These are phyloP conservation scores for Ustilago bromivora DNA, from an alignment of 1,284 basidiomycete genomes.

Conservation along the genomic window DNA sequence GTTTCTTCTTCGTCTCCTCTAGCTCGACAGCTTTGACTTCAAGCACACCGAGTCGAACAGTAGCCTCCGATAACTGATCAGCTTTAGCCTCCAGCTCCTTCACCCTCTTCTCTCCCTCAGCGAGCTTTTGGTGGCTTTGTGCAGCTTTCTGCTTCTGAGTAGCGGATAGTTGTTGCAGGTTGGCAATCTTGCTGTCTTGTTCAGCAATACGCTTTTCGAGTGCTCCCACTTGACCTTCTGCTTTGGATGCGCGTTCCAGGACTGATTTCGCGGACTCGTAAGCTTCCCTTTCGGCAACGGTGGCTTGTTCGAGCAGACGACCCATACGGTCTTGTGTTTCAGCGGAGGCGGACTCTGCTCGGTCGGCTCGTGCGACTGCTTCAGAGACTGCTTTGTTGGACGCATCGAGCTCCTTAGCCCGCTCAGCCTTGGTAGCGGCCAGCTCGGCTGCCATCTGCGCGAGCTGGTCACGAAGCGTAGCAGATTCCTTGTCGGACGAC, in stretches of 20 bases:
- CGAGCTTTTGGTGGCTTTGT: conserved; percentile 52
- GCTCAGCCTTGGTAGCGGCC: conserved; percentile 24
- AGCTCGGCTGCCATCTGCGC: conserved; percentile 46
- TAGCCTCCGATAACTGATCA: conserved; percentile 26
- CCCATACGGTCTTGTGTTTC: conserved; percentile 34
- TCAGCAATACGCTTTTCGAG: conserved; percentile 57
- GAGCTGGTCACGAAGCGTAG: conserved; percentile 41
- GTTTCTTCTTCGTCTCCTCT: conserved; percentile 2
- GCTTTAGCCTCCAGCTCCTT: conserved; percentile 48
- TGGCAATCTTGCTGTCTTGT: conserved; percentile 59
- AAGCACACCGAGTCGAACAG: conserved; percentile 7
- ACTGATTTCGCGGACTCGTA: conserved; percentile 40
- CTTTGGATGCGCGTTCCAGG: conserved; percentile 45
- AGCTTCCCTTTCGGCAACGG: conserved; percentile 32
- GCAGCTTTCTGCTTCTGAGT: conserved; percentile 66
- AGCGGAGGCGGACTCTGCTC: conserved; percentile 30
- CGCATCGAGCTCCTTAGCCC: conserved; percentile 35
- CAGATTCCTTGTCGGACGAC: conserved; percentile 25
- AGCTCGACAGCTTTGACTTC: background rate
- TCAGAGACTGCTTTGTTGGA: conserved; percentile 45
- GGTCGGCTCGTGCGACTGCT: conserved; percentile 35
- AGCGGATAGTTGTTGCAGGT: conserved; percentile 53
- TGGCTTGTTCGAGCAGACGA: conserved; percentile 22
- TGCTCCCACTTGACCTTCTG: conserved; percentile 50
- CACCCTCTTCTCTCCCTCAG: conserved; percentile 55